Conservation (phyloP, 2,329 filamentous ascomycete genomes). For the Cladosporium sp. region DNA sequence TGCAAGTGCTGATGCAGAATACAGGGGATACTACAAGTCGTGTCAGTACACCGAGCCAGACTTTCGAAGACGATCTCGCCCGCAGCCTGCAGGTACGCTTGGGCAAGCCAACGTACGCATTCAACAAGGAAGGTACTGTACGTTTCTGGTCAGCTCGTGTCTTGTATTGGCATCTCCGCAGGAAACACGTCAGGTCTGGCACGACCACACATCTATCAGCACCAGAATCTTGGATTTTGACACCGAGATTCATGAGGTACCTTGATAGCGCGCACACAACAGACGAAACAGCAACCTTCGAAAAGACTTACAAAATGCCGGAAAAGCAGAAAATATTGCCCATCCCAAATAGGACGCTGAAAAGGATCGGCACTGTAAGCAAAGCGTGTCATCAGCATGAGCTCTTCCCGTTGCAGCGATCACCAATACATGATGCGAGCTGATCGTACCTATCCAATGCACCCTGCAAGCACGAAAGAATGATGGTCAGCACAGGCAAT, state of each 20-base stretch:
- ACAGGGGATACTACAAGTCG: conserved; percentile 38
- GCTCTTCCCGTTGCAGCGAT: conserved; percentile 7
- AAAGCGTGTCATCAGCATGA: background rate
- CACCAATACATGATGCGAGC: conserved; percentile 12
- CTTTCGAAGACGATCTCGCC: background rate
- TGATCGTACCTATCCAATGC: conserved; percentile 45
- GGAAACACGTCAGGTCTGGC: too few species aligned
- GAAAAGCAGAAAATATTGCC: conserved; percentile 66
- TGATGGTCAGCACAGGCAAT: conserved; percentile 28
- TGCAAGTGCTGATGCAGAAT: conserved; percentile 46
- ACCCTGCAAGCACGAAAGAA: conserved; percentile 34
- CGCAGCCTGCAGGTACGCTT: conserved; percentile 4
- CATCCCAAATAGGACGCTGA: conserved; percentile 43
- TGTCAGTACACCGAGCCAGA: conserved; percentile 11
- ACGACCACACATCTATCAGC: too few species aligned
- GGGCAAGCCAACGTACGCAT: conserved; percentile 34
- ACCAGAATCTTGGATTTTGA: too few species aligned
- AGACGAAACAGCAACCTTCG: background rate
- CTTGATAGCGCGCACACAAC: too few species aligned
- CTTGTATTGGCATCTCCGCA: background rate
- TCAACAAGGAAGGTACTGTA: conserved; percentile 78
- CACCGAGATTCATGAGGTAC: background rate
- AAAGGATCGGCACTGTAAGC: conserved; percentile 44
- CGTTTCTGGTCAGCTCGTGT: conserved; percentile 14
- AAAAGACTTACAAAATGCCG: conserved; percentile 44